Percentiles rank a stretch among this genome's conserved stretches.
phyloP scores from a whole-genome alignment of 352 stramenopile genomes.

The Pythium myriotylum region DNA sequence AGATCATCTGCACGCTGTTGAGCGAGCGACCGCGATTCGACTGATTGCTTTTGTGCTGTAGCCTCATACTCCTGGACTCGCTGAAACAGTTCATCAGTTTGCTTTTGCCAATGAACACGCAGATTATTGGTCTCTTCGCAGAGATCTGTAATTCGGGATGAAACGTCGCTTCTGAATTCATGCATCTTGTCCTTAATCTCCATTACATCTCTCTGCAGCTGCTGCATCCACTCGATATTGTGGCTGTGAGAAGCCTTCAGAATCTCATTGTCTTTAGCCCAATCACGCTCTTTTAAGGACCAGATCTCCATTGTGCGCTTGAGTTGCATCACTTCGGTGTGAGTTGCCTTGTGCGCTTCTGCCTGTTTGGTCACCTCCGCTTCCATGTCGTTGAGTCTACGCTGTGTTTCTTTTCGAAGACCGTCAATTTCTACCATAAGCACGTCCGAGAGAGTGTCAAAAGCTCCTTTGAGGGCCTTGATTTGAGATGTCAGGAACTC shows the following conservation, averaged over 20 bases:
- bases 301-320: constrained; percentile 82
- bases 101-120: constrained; percentile 69
- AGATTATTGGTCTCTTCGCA: constrained; percentile 70
- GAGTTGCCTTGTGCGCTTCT: constrained; percentile 62
- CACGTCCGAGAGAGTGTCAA: constrained; percentile 82
- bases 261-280: constrained; percentile 87
- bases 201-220: constrained; percentile 81
- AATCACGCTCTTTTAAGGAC: constrained; percentile 81
- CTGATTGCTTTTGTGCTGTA: constrained; percentile 41
- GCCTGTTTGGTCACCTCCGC: constrained; percentile 54
- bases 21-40: constrained; percentile 41
- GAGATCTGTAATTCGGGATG: constrained; percentile 52
- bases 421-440: constrained; percentile 74
- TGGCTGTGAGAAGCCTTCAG: constrained; percentile 81
- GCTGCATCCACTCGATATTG: constrained; percentile 88
- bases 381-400: constrained; percentile 62
- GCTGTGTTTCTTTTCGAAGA: constrained; percentile 67
- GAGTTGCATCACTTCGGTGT: constrained; percentile 69
- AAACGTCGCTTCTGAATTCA: constrained; percentile 62
- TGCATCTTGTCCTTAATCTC: constrained; percentile 78
- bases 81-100: constrained; percentile 66
- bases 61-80: constrained; percentile 59
- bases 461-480: constrained; percentile 67
- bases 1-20: constrained; percentile 72
- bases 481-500: constrained; percentile 83